Percentiles rank a stretch among this genome's conserved stretches.
Conservation (phyloP, 345 rosid genomes). For the Xanthoceras sorbifolium region DNA sequence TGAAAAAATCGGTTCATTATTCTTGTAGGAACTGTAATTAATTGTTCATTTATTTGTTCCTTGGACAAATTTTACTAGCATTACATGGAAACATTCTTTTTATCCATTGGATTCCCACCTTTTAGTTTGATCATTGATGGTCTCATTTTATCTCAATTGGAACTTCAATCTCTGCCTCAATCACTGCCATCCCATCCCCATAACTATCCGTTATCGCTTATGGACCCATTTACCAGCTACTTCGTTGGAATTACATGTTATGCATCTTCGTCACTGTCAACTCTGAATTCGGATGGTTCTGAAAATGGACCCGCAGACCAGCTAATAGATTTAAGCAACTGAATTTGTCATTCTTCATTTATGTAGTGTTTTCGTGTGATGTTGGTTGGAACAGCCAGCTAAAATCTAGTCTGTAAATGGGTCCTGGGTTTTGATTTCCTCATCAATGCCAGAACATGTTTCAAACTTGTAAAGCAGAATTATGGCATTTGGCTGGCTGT, state of each 20-base stretch:
- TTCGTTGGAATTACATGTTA: neutral
- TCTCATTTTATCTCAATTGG: neutral
- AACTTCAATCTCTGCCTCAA: neutral
- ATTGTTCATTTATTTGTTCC: slow-evolving; percentile 17
- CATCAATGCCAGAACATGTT: slow-evolving; percentile 30
- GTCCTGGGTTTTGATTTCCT: slow-evolving; percentile 11
- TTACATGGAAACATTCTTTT: neutral
- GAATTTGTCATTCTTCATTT: neutral
- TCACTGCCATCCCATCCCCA: slow-evolving; percentile 25
- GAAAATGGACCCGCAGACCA: slow-evolving; percentile 23
- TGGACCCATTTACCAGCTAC: slow-evolving; percentile 27
- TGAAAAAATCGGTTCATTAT: slow-evolving; percentile 32
- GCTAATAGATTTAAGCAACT: slow-evolving; percentile 20
- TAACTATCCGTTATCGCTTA: slow-evolving; percentile 2
- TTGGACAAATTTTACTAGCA: slow-evolving; percentile 2
- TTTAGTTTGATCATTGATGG: neutral
- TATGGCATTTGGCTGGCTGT: slow-evolving; percentile 13
- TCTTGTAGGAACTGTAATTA: slow-evolving; percentile 27
- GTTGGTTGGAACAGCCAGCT: slow-evolving; percentile 27
- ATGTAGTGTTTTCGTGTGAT: neutral
- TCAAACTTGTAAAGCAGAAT: neutral
- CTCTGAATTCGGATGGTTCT: neutral
- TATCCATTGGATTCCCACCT: too few relatives aligned
- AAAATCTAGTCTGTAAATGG: slow-evolving; percentile 21
- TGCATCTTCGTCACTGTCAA: neutral